Conservation (phyloP, 352 stramenopile species). For the Globisporangium iwayamae region DNA sequence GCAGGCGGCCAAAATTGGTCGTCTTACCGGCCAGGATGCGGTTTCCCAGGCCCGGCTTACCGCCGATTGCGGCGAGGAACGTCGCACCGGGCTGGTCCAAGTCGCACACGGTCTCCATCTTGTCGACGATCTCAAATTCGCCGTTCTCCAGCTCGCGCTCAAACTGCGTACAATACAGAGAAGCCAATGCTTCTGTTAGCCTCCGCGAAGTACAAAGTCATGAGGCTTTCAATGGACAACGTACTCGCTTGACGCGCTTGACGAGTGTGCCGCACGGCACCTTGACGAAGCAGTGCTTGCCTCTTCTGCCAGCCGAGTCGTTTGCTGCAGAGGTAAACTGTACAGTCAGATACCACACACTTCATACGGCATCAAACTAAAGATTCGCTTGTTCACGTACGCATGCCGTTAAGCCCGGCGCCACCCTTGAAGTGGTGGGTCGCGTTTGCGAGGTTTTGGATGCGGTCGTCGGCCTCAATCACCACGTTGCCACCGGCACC, state of each 20-base stretch:
- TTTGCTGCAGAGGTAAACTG: slow-evolving; percentile 45
- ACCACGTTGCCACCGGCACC: slow-evolving; percentile 79
- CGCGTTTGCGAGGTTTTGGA: slow-evolving; percentile 82
- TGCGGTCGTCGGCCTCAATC: slow-evolving; percentile 62
- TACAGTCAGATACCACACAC: slow-evolving; percentile 7
- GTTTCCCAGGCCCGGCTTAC: slow-evolving; percentile 83
- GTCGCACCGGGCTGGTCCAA: slow-evolving; percentile 65
- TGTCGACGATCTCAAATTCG: slow-evolving; percentile 82
- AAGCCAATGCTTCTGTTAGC: background rate
- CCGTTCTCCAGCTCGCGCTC: slow-evolving; percentile 71
- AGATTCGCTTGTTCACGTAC: slow-evolving; percentile 34
- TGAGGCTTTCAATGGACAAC: slow-evolving; percentile 9
- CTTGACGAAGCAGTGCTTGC: slow-evolving; percentile 78
- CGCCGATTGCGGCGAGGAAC: slow-evolving; percentile 75
- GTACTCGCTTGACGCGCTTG: slow-evolving; percentile 79
- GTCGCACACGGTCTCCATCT: slow-evolving; percentile 70
- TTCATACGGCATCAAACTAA: background rate
- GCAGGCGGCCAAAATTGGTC: slow-evolving; percentile 74
- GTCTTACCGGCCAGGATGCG: slow-evolving; percentile 81
- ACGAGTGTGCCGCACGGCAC: slow-evolving; percentile 86
- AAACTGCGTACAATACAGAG: slow-evolving; percentile 28
- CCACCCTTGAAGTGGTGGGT: slow-evolving; percentile 85
- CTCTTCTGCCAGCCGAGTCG: slow-evolving; percentile 65
- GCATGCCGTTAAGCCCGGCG: slow-evolving; percentile 75
- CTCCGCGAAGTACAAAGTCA: background rate